Evolutionary conservation across 2,329 filamentous ascomycete genomes (phyloP), one percentile per base, ranked within the genome.

Genomic region (Colletotrichum scovillei): DNA sequence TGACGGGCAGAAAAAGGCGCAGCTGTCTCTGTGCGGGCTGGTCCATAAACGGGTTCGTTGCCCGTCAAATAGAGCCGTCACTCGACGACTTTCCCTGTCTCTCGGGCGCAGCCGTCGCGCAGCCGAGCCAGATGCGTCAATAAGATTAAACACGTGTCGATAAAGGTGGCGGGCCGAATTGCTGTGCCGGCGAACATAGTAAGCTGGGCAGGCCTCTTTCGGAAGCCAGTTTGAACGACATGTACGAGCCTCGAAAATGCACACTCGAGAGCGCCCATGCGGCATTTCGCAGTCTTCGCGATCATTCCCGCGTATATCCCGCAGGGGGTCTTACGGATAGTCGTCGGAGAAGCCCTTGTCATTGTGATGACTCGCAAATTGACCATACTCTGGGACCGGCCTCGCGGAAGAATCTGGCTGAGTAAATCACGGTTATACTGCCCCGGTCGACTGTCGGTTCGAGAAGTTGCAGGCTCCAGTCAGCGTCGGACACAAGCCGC

Each of bases 51-150:
- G 49, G 52, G 22, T 16, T 56, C 32, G 8, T 30, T 56, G 30
- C 30, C 49, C 38, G 49, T 38, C 5, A 22, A 22, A 30, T 6
- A 55, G 32, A 38, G 28, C 28, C 19, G 12, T 28, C 28, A 63
- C n/a, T n/a, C 19, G 19, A 64, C 24, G 22, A 42, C 46, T 22
- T 30, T 64, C 49, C 12, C 22, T 56, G 16, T 28, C 53, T 56
- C 9, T 22, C 63, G 30, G 63, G 49, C 49, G 63, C 24, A 56
- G 49, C 49, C 30, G 49, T 56, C 16, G 35, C 35, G 26, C 55
- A 49, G 35, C 64, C 26, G 64, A 67, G 28, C 24, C 24, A 49
- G 35, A 67, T 60, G 28, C 42, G 35, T 67, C 35, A 30, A 59
- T 26, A 16, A 46, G 46, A 22, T 53, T 53, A 28, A 63, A 28